phyloP scores from a whole-genome alignment of 805 yeast genomes.

The Trichomonascus vanleenenianus region DNA sequence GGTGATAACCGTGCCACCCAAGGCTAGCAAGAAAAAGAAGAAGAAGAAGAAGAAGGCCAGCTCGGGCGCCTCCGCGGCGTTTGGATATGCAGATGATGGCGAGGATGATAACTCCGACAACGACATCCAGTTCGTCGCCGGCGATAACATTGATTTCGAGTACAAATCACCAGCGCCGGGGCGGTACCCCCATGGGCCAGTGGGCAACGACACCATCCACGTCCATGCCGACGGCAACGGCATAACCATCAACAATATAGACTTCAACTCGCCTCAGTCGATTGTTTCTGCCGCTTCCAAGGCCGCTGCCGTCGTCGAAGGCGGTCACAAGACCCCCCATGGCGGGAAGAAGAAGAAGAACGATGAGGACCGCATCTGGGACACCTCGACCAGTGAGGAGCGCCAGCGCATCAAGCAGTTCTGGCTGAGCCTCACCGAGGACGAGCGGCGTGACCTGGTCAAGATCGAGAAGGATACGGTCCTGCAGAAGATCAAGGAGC shows the following conservation, averaged over 20 bases:
- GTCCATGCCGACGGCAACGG: slow-evolving; percentile 56
- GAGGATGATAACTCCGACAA: slow-evolving; percentile 11
- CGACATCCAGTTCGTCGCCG: slow-evolving; percentile 20
- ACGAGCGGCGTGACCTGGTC: slow-evolving; percentile 53
- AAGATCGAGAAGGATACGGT: slow-evolving; percentile 64
- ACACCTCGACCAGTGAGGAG: slow-evolving; percentile 42
- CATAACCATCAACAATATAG: slow-evolving; percentile 57
- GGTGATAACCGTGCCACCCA: slow-evolving; percentile 17
- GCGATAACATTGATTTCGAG: slow-evolving; percentile 29
- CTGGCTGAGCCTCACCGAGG: slow-evolving; percentile 62
- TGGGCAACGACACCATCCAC: slow-evolving; percentile 33
- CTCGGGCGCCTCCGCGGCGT: not conserved
- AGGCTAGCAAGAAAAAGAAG: not conserved
- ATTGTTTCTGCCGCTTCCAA: slow-evolving; percentile 18
- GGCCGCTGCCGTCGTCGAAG: too few species aligned
- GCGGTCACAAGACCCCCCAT: not conserved
- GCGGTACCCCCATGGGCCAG: not conserved
- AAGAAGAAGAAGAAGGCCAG: not conserved
- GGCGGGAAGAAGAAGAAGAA: slow-evolving; percentile 4
- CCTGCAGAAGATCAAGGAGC: slow-evolving; percentile 52
- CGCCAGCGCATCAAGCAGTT: slow-evolving; percentile 43
- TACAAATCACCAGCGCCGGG: slow-evolving; percentile 18
- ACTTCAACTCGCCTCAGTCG: slow-evolving; percentile 22
- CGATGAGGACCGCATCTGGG: slow-evolving; percentile 31
- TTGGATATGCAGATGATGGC: not conserved